A percentile compares a stretch with the other conserved stretches of the same genome.
Conservation (phyloP, 192 early-diverging fungal species). For the Phlyctochytrium bullatum region DNA sequence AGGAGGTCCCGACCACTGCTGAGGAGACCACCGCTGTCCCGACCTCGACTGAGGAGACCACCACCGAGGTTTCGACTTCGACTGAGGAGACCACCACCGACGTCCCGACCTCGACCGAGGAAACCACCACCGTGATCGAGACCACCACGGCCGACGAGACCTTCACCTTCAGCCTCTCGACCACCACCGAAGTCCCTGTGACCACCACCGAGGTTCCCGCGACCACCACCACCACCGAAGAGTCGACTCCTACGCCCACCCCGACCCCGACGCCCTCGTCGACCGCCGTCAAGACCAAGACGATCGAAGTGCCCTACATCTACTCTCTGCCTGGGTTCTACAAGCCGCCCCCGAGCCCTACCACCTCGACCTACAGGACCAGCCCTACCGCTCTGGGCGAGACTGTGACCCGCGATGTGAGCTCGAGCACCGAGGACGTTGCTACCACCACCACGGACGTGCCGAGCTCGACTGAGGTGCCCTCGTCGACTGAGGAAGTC, state of each 20-base stretch:
- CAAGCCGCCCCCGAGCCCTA: neutral
- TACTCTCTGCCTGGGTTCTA: neutral
- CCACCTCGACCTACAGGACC: neutral
- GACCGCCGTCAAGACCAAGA: neutral
- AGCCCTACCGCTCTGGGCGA: neutral
- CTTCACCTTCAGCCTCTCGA: neutral
- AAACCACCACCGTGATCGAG: neutral
- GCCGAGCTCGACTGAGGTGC: neutral
- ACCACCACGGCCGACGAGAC: neutral
- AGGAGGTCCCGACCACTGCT: neutral
- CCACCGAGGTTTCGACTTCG: neutral
- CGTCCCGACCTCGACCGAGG: neutral
- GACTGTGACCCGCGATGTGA: neutral
- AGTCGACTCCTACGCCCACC: neutral
- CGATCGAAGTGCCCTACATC: neutral
- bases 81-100: neutral
- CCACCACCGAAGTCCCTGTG: neutral
- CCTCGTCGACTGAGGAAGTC: neutral
- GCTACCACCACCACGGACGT: neutral
- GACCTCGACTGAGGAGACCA: neutral
- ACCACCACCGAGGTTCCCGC: slow-evolving; percentile 4
- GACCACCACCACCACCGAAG: neutral
- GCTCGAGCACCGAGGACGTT: no score
- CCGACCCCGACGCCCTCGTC: neutral
- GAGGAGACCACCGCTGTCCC: neutral